Evolutionary conservation across 2,329 filamentous ascomycete species (phyloP).

Genomic region (Claviceps cyperi): DNA sequence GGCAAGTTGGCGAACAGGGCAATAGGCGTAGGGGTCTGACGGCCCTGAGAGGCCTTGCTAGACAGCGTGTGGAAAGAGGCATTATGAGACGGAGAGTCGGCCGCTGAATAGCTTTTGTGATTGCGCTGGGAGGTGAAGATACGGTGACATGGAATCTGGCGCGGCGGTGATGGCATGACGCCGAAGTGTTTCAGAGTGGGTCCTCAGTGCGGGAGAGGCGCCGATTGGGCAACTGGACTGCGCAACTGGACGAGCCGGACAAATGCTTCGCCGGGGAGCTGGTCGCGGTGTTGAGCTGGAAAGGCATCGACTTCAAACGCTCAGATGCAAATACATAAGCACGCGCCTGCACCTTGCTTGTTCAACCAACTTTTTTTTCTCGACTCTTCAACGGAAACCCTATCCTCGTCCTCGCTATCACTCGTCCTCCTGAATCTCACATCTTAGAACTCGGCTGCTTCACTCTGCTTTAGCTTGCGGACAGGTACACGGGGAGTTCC

Average conservation of each 20-base stretch:
- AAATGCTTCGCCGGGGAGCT: slow-evolving; percentile 6
- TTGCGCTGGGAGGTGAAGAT: background rate
- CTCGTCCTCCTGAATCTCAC: too few relatives aligned
- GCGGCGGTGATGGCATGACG: background rate
- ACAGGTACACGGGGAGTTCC: background rate
- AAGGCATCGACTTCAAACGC: too few relatives aligned
- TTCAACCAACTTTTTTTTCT: too few relatives aligned
- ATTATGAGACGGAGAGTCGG: slow-evolving; percentile 3
- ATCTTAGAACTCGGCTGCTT: background rate
- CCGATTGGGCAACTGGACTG: background rate
- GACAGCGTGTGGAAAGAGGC: slow-evolving; percentile 8
- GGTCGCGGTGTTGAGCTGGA: background rate
- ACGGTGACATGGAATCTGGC: background rate
- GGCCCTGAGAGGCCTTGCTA: slow-evolving; percentile 6
- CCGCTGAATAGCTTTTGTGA: too few relatives aligned
- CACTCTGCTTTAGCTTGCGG: background rate
- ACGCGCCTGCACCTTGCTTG: too few relatives aligned
- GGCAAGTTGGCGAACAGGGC: slow-evolving; percentile 1
- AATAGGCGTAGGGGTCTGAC: background rate
- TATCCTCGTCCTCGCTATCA: too few relatives aligned
- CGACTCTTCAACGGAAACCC: too few relatives aligned
- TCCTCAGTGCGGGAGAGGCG: background rate
- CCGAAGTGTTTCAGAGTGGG: background rate
- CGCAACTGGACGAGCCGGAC: slow-evolving; percentile 1
- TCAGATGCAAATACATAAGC: too few relatives aligned